Evolutionary conservation across 140 eudicot species (phyloP), one percentile per base, ranked within the genome.

Genomic region (Ambrosia hybrid): DNA sequence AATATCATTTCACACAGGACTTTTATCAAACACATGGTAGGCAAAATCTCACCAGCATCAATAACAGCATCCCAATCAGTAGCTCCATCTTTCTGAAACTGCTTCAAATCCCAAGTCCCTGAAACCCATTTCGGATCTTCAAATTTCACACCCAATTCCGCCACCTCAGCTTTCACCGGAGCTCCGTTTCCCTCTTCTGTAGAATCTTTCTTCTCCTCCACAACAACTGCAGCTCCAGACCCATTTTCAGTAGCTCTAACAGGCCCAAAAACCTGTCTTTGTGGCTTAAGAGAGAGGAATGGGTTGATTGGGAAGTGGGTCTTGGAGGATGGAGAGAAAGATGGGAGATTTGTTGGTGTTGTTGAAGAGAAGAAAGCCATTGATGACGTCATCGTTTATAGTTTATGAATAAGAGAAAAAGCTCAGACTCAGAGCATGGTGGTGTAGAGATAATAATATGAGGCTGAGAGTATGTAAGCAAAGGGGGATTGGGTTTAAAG

Each of bases 61-160:
- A 94, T 90, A 46, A 94, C 96, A 74, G 86, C 94, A 85, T 94
- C 97, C 99, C 99, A 94, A 59, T 88, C 84, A 38, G 96, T 86
- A 34, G 79, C 75, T 15, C 99, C 99, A 79, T 77, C 84, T 73
- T 90, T 94, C 78, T 79, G 83, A 79, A 94, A 94, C 86, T 80
- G 91, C 78, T 79, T 82, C 78, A 94, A 78, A 59, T 94, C 96
- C 99, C 99, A 94, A 63, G 97, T 94, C 75, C 99, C 99, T 14
- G 80, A 82, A 70, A 88, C 97, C 99, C 99, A 94, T 77, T 79
- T 90, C 9, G 89, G 76, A 63, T 94, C 88, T 76, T 71, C 85
- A 84, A 79, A 90, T 51, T 79, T 83, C 3, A 15, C 71, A 43
- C 34, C 82, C 71, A 56, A 38, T 36, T 30, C 34, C 34, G 34